Conservation (phyloP, 2,329 filamentous ascomycete genomes). For the Fusarium palustre region DNA sequence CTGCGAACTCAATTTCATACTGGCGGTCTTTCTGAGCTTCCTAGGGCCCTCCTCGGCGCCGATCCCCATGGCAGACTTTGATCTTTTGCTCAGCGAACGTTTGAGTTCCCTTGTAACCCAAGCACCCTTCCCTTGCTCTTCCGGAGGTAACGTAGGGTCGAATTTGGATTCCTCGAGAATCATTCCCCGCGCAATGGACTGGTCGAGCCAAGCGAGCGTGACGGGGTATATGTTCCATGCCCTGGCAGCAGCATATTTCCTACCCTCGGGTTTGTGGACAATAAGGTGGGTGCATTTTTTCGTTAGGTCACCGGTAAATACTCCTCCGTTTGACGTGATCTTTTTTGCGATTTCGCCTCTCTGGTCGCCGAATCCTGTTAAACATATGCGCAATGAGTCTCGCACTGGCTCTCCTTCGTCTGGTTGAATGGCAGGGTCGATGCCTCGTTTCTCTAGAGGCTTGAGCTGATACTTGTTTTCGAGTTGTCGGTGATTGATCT, state of each 20-base stretch:
- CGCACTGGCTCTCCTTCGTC: conserved; percentile 47
- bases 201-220: conserved; percentile 84
- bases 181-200: conserved; percentile 88
- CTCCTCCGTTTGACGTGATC: conserved; percentile 78
- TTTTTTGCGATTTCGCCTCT: conserved; percentile 77
- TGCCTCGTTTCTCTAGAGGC: conserved; percentile 68
- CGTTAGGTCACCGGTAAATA: conserved; percentile 88
- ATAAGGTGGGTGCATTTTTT: conserved; percentile 89
- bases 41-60: conserved; percentile 70
- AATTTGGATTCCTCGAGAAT: conserved; percentile 89
- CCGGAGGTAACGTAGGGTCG: conserved; percentile 75
- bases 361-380: conserved; percentile 71
- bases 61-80: conserved; percentile 61
- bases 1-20: conserved; percentile 83
- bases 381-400: conserved; percentile 62
- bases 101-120: conserved; percentile 69
- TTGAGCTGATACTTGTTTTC: conserved; percentile 75
- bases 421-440: conserved; percentile 49
- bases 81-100: conserved; percentile 68
- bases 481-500: conserved; percentile 76
- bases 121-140: conserved; percentile 81
- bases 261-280: conserved; percentile 80
- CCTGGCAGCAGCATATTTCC: conserved; percentile 90
- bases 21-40: conserved; percentile 89
- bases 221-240: conserved; percentile 85